phyloP scores from a whole-genome alignment of 108 stramenopile species.

The Cyclotella cryptica region DNA sequence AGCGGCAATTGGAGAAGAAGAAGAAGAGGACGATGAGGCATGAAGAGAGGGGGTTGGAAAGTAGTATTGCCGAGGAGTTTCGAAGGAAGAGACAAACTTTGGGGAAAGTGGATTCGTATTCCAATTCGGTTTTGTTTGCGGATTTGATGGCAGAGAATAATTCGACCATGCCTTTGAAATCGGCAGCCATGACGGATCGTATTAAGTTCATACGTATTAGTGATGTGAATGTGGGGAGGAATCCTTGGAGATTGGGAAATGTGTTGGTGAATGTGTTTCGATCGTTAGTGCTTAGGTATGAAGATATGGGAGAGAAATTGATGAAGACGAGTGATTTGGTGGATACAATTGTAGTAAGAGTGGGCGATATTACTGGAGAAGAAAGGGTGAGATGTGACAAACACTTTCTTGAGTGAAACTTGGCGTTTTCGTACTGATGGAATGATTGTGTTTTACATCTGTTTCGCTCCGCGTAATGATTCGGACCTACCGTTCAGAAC shows the following conservation, averaged over 20 bases:
- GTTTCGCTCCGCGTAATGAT: background rate
- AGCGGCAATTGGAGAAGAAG: constrained; percentile 11
- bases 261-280: constrained; percentile 66
- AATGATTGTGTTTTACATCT: background rate
- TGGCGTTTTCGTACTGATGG: background rate
- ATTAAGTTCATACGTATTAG: constrained; percentile 80
- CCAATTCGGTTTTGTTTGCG: background rate
- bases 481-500: constrained; percentile 19
- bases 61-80: constrained; percentile 24
- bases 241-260: constrained; percentile 64
- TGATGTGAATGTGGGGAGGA: constrained; percentile 53
- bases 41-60: constrained; percentile 36
- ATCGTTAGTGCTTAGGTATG: constrained; percentile 66
- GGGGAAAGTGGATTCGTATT: background rate
- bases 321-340: constrained; percentile 59
- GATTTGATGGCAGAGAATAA: constrained; percentile 1
- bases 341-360: constrained; percentile 72
- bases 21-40: constrained; percentile 35
- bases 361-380: constrained; percentile 73
- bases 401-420: background rate
- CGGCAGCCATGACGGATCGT: constrained; percentile 26
- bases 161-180: constrained; percentile 21
- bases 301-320: constrained; percentile 70
- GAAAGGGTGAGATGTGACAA: constrained; percentile 41
- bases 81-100: constrained; percentile 23